Evolutionary conservation across 2,329 filamentous ascomycete species (phyloP).

Genomic region (Xylaria multiplex): DNA sequence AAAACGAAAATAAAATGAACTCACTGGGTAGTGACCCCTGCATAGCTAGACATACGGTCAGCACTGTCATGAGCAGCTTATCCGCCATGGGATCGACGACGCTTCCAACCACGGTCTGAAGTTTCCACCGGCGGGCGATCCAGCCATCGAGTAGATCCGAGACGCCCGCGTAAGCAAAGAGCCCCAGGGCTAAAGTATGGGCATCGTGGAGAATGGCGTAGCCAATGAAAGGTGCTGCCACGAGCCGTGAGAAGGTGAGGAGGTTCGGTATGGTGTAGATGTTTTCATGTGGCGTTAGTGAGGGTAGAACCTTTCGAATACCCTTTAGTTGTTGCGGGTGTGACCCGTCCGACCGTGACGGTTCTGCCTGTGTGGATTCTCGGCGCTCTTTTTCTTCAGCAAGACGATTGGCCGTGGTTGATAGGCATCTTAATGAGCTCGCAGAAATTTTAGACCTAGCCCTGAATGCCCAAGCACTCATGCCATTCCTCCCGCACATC

Average conservation of each 20-base stretch:
- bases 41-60: constrained; percentile 84
- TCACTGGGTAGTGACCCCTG: constrained; percentile 83
- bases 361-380: background rate
- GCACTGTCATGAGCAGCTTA: constrained; percentile 92
- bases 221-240: constrained; percentile 84
- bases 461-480: background rate
- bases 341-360: background rate
- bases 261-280: constrained; percentile 98
- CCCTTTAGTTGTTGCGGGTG: constrained; percentile 29
- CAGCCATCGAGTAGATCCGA: constrained; percentile 94
- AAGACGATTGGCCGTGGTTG: constrained; percentile 8
- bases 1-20: constrained; percentile 46
- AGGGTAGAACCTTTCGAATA: constrained; percentile 47
- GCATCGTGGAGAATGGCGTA: constrained; percentile 89
- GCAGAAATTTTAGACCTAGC: background rate
- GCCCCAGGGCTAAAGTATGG: constrained; percentile 78
- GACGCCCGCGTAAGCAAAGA: constrained; percentile 93
- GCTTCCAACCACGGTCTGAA: constrained; percentile 92
- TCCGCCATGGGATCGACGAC: constrained; percentile 98
- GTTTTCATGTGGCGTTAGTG: constrained; percentile 75
- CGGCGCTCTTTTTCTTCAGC: background rate
- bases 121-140: constrained; percentile 87
- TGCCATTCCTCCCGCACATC: background rate
- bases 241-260: constrained; percentile 85
- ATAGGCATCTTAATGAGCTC: constrained; percentile 15